phyloP scores from a whole-genome alignment of 108 stramenopile species.

The Cyclotella atomus region DNA sequence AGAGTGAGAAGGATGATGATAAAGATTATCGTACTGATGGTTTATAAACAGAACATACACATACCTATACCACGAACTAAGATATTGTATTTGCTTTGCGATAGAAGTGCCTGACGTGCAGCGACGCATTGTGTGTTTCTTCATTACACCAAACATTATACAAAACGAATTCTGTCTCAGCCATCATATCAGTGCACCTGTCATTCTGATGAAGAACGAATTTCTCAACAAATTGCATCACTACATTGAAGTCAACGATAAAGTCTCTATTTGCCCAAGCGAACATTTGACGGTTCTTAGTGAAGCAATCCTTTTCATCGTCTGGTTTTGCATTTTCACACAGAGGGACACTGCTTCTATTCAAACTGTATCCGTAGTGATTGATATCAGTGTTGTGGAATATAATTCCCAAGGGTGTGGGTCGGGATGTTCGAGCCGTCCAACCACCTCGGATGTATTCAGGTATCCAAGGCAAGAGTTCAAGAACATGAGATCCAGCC shows the following conservation, averaged over 20 bases:
- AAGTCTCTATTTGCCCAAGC: conserved; percentile 13
- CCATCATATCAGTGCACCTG: neutral
- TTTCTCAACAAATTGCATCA: conserved; percentile 5
- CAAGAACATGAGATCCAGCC: conserved; percentile 43
- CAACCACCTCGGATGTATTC: conserved; percentile 7
- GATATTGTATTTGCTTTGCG: too few species aligned
- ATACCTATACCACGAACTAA: too few species aligned
- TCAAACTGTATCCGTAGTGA: conserved; percentile 37
- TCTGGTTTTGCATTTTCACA: conserved; percentile 14
- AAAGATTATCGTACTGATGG: neutral
- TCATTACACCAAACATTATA: conserved; percentile 23
- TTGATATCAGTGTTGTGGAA: conserved; percentile 58
- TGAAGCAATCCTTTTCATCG: conserved; percentile 12
- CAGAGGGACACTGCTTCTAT: conserved; percentile 37
- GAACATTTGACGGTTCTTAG: neutral
- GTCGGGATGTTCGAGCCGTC: conserved; percentile 24
- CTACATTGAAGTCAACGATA: conserved; percentile 7
- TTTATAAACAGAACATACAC: too few species aligned
- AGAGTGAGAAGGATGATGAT: neutral
- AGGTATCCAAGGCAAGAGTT: conserved; percentile 54
- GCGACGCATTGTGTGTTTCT: neutral
- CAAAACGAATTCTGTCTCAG: conserved; percentile 12
- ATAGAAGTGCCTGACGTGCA: conserved; percentile 2
- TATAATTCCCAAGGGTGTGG: conserved; percentile 58
- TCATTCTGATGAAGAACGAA: conserved; percentile 7